A percentile compares a stretch with the other conserved stretches of the same genome.
Evolutionary conservation across 768 basidiomycete species (phyloP).

Genomic region (Rhizopogon vesiculosus): DNA sequence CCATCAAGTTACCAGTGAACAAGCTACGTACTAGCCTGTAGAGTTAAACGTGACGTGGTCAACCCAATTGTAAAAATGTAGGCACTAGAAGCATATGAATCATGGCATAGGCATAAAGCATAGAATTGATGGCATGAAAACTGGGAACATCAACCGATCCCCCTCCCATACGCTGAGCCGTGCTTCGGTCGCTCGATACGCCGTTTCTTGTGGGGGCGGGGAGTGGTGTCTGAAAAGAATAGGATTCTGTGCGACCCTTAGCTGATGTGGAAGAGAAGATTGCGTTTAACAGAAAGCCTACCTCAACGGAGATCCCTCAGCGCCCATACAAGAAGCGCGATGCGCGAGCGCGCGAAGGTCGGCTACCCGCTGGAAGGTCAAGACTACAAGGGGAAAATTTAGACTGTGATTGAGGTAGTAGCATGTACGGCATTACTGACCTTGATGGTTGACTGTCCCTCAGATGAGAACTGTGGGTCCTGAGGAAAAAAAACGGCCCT

Average conservation of each 20-base stretch:
- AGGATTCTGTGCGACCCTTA: slow-evolving; percentile 13
- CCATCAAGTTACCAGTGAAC: neutral
- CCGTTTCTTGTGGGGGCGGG: slow-evolving; percentile 67
- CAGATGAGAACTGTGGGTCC: slow-evolving; percentile 29
- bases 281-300: slow-evolving; percentile 13
- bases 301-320: slow-evolving; percentile 54
- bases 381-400: slow-evolving; percentile 11
- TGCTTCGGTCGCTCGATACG: slow-evolving; percentile 71
- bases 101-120: neutral
- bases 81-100: neutral
- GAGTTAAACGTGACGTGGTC: no score
- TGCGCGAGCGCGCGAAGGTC: slow-evolving; percentile 55
- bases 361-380: slow-evolving; percentile 39
- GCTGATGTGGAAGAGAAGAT: neutral
- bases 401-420: slow-evolving; percentile 8
- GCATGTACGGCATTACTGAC: slow-evolving; percentile 21
- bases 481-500: slow-evolving; percentile 14
- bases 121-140: slow-evolving; percentile 1
- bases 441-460: slow-evolving; percentile 23
- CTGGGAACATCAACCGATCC: slow-evolving; percentile 20
- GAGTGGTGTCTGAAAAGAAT: slow-evolving; percentile 49
- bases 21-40: neutral
- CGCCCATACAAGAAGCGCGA: slow-evolving; percentile 71
- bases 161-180: slow-evolving; percentile 64
- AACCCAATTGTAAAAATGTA: neutral